Base-by-base conservation (phyloP, 1,284 basidiomycete species). In the Rugosomyces carneus region DNA sequence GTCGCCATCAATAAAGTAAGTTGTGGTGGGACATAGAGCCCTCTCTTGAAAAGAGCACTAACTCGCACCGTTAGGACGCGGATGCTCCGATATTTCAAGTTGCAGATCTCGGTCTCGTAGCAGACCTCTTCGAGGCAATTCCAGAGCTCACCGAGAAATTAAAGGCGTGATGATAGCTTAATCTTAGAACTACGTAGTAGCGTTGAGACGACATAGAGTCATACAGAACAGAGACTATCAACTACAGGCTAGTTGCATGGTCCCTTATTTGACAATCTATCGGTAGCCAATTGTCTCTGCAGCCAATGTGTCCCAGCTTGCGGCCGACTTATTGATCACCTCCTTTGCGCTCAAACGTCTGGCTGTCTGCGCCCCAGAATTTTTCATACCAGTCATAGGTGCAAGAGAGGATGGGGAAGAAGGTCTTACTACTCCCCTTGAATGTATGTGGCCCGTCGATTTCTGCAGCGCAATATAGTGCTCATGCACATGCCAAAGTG, bases 71-170 rank as follows among this genome's bases (percentile, higher is more conserved):
- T 16, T 55, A 92, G 90, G 95, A 98, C 63, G 77, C 93, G 40
- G 95, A 99, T 61, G 96, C 96, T 13, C 96, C 96, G 4, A 99
- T 99, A 62, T 98, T 98, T 81, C 95, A 99, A 69, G 87, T 99
- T 1, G 96, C 96, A 29, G 96, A 99, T 65, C 79, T 89, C 15
- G 96, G 96, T 4, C 80, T 99, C 18, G 94, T 98, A 2, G 95
- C 81, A 45, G 93, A 96, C 63, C 71, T 96, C 40, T 96, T 85
- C 60, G 83, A 93, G 29, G 89, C 75, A 32, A 92, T 95, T 1
- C 93, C 93, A 1, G 81, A 94, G 66, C 68, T 97, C 46, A 79
- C 88, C 24, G 79, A 91, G 67, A 92, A 94, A 69, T 63, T 95
- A 48, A 85, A 89, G 66, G 68, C 76, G 57, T 72, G 70, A 50